Evolutionary conservation across 2,329 filamentous ascomycete species (phyloP), one percentile per base, ranked within the genome.

Genomic region (Penicillium sclerotiorum): DNA sequence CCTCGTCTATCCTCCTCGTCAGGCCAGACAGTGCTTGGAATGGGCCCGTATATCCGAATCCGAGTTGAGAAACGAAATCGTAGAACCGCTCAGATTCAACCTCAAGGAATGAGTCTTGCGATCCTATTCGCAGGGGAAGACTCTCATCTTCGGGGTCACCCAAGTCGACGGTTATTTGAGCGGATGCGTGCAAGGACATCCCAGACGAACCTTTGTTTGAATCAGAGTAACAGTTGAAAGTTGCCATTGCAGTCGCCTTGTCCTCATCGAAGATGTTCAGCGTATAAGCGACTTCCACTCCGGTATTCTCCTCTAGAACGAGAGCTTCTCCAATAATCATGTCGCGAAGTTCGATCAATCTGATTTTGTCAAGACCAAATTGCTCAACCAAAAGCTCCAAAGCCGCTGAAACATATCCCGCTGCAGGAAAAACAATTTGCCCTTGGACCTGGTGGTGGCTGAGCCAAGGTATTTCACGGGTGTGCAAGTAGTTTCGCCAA

Each of bases 401-500:
- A 2, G 64, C 64, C 23, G 65, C 65, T 1, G 52, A 56, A 4
- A 66, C 45, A 28, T 63, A 70, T 1, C 58, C 67, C 5, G 66
- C 60, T 4, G 58, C 64, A 5, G 68, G 68, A 23, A 68, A 66
- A 7, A 69, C 53, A 7, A 61, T 58, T 39, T 68, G 61, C 1
- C 59, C 59, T 35, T 70, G 66, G 2, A 73, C 49, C 28, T 60
- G 55, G 40, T 73, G 71, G 42, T 64, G 64, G 3, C 23, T 32
- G 5, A 73, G 47, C 71, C 70, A 73, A 1, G 65, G 57, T 8
- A 71, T 52, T 38, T 73, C 69, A 3, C 45, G 46, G 1, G 62
- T 49, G 4, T 57, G 50, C 5, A 73, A 52, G 32, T 63, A 52
- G 32, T 70, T 70, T 12, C 61, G 53, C 68, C 68, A 72, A 15